phyloP scores from a whole-genome alignment of 169 alveolate species.

The Perkinsus marinus region DNA sequence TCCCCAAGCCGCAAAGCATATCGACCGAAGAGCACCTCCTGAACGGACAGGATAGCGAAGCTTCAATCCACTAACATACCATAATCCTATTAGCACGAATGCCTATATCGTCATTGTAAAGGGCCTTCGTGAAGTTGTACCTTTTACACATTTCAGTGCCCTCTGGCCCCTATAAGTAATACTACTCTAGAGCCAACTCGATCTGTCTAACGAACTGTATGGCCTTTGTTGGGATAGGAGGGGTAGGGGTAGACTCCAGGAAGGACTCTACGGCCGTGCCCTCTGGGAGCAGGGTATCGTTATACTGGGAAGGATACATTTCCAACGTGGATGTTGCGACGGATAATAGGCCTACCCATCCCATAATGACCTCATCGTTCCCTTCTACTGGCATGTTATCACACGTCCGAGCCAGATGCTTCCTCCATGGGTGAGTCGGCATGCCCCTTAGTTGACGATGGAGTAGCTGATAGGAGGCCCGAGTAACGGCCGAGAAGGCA shows the following conservation, averaged over 20 bases:
- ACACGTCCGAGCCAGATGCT: background rate
- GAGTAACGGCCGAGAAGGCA: no score
- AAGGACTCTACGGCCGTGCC: background rate
- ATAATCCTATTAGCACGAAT: background rate
- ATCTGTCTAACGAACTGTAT: background rate
- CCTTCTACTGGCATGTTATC: background rate
- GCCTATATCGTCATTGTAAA: background rate
- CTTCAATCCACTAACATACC: background rate
- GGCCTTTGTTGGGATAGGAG: background rate
- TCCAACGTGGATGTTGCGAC: background rate
- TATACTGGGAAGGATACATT: background rate
- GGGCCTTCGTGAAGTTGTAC: background rate
- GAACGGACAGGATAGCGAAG: background rate
- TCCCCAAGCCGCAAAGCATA: background rate
- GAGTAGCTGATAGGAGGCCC: background rate
- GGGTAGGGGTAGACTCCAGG: background rate
- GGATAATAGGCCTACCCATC: background rate
- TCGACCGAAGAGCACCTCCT: background rate
- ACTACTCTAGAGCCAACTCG: background rate
- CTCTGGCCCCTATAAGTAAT: background rate
- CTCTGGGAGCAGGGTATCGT: background rate
- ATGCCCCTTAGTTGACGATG: background rate
- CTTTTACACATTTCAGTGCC: background rate
- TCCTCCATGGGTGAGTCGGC: background rate
- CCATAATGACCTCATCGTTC: background rate